Percentiles rank a stretch among this genome's conserved stretches.
phyloP scores from a whole-genome alignment of 441 rosid genomes.

The Syzygium malaccense region DNA sequence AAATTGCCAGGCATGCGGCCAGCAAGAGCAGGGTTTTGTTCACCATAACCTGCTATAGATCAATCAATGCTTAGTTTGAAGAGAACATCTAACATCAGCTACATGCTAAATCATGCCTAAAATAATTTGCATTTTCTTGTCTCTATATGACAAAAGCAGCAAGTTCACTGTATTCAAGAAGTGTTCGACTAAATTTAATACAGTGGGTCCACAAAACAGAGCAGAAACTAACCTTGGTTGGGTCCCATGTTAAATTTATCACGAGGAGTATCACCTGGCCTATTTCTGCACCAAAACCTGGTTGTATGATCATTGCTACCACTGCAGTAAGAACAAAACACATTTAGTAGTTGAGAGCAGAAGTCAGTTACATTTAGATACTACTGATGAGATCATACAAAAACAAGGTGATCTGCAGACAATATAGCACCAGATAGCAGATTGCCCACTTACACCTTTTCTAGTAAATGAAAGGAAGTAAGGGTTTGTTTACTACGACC shows the following conservation, averaged over 20 bases:
- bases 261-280: conserved; percentile 91
- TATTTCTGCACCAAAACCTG: conserved; percentile 97
- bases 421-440: neutral
- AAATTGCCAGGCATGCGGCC: conserved; percentile 77
- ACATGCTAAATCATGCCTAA: neutral
- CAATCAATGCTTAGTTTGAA: neutral
- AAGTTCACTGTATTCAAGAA: neutral
- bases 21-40: conserved; percentile 59
- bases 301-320: conserved; percentile 97
- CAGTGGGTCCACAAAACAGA: neutral
- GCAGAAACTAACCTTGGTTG: conserved; percentile 46
- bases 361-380: neutral
- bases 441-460: neutral
- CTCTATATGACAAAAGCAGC: neutral
- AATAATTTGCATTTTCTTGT: neutral
- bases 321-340: conserved; percentile 44
- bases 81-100: neutral
- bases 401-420: neutral
- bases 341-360: conserved; percentile 7
- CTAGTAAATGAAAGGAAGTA: neutral
- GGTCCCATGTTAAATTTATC: conserved; percentile 71
- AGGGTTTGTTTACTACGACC: neutral
- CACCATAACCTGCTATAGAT: conserved; percentile 63
- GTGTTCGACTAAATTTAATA: neutral
- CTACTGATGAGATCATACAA: neutral